These are phyloP conservation scores for Candida maltosa DNA, from an alignment of 805 yeast species.

Conservation along the genomic window DNA sequence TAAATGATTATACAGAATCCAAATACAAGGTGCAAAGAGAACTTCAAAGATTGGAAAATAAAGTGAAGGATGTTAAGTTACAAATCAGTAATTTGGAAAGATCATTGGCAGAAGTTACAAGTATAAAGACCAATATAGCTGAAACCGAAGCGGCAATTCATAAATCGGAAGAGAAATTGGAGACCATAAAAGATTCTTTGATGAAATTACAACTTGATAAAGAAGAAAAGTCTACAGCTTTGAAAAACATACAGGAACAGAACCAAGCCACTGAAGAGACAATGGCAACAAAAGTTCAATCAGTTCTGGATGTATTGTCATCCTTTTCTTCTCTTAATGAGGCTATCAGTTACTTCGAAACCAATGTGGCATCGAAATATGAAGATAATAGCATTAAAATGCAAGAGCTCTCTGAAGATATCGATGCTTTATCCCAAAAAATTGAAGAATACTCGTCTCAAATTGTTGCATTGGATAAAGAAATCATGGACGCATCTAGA, in stretches of 20 bases:
- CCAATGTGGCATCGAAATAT: constrained; percentile 16
- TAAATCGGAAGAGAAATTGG: constrained; percentile 17
- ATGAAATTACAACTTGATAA: constrained; percentile 10
- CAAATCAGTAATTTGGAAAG: constrained; percentile 52
- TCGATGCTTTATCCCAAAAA: constrained; percentile 11
- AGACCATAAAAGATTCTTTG: constrained; percentile 21
- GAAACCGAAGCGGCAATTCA: constrained; percentile 25
- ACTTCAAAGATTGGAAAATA: constrained; percentile 43
- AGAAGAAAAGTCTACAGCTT: constrained; percentile 3
- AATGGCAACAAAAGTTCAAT: constrained; percentile 6
- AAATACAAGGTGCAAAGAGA: constrained; percentile 46
- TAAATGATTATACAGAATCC: constrained; percentile 30
- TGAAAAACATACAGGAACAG: constrained; percentile 9
- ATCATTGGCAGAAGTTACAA: constrained; percentile 45
- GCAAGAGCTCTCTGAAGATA: constrained; percentile 18
- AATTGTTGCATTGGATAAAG: constrained; percentile 34
- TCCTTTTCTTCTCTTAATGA: constrained; percentile 8
- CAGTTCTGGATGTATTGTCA: constrained; percentile 3
- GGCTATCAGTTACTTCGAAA: constrained; percentile 18
- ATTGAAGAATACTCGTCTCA: constrained; percentile 19
- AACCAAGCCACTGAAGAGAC: constrained; percentile 4
- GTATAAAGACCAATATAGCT: constrained; percentile 33
- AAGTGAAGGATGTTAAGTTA: constrained; percentile 51
- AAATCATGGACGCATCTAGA: constrained; percentile 53
- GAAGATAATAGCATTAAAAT: constrained; percentile 19